These are phyloP conservation scores for Phytopythium vexans DNA, from an alignment of 352 stramenopile species.

Conservation along the genomic window DNA sequence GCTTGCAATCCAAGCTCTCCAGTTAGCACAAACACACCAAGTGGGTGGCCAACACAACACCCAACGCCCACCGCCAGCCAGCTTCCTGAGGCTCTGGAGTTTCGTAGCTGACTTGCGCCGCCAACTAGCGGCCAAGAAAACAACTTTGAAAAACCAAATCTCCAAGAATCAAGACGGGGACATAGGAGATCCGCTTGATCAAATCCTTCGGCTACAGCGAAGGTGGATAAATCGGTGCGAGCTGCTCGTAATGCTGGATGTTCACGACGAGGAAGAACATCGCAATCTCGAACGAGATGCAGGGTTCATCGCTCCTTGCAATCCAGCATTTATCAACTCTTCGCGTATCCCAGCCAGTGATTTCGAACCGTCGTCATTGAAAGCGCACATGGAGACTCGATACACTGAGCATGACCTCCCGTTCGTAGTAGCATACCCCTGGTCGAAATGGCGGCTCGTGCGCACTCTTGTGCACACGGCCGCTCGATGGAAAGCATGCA, in stretches of 20 bases:
- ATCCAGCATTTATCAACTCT: conserved; percentile 18
- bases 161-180: conserved; percentile 1
- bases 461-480: conserved; percentile 35
- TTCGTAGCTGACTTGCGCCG: conserved; percentile 50
- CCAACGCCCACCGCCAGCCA: conserved; percentile 11
- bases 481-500: conserved; percentile 30
- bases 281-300: conserved; percentile 21
- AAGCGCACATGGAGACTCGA: conserved; percentile 20
- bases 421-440: conserved; percentile 38
- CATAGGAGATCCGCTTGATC: conserved; percentile 2
- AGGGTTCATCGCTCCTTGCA: conserved; percentile 27
- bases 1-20: conserved; percentile 21
- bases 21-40: conserved; percentile 18
- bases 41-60: neutral
- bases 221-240: conserved; percentile 40
- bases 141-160: conserved; percentile 3
- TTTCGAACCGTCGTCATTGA: conserved; percentile 6
- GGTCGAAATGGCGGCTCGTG: conserved; percentile 44
- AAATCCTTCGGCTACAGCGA: conserved; percentile 20
- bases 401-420: conserved; percentile 24
- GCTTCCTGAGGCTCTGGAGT: conserved; percentile 39
- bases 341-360: no score
- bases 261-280: conserved; percentile 30
- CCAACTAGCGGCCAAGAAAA: conserved; percentile 37
- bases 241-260: conserved; percentile 29